Evolutionary conservation across 2,329 filamentous ascomycete species (phyloP).

Genomic region (Xylaria sp.): DNA sequence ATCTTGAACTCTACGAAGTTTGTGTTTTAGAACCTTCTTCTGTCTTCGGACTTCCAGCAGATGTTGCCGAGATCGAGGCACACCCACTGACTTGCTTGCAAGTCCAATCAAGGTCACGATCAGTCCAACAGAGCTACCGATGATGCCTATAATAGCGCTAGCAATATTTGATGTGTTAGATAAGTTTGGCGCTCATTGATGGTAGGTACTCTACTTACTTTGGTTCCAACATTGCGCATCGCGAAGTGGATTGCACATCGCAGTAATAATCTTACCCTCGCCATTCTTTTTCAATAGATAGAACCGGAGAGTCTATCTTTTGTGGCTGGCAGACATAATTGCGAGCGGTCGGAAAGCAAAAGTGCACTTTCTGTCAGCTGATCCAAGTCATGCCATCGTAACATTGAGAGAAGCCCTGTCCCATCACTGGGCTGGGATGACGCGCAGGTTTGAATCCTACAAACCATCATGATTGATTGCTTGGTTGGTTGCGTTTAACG

Average conservation of each 20-base stretch:
- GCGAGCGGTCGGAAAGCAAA: not conserved
- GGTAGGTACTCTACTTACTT: constrained; percentile 14
- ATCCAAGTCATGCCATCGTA: constrained; percentile 3
- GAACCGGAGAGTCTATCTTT: not conserved
- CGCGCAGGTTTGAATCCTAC: not conserved
- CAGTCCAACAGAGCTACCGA: constrained; percentile 21
- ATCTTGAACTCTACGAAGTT: constrained; percentile 4
- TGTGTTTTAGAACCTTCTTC: constrained; percentile 7
- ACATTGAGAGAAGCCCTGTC: not conserved
- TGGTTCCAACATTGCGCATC: constrained; percentile 16
- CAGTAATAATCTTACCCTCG: not conserved
- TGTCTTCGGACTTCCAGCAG: constrained; percentile 2
- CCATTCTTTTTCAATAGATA: not conserved
- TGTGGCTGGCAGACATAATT: not conserved
- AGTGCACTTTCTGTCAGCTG: not conserved
- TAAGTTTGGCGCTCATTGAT: not conserved
- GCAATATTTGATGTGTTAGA: constrained; percentile 8
- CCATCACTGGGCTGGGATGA: not conserved
- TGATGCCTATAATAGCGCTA: constrained; percentile 20
- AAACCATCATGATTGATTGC: not conserved
- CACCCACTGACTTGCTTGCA: constrained; percentile 2
- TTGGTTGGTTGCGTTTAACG: not conserved
- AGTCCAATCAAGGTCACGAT: constrained; percentile 7
- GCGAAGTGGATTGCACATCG: not conserved
- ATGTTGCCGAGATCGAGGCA: constrained; percentile 14